phyloP scores from a whole-genome alignment of 2,329 filamentous ascomycete species.

The Paecilomyces formosus region DNA sequence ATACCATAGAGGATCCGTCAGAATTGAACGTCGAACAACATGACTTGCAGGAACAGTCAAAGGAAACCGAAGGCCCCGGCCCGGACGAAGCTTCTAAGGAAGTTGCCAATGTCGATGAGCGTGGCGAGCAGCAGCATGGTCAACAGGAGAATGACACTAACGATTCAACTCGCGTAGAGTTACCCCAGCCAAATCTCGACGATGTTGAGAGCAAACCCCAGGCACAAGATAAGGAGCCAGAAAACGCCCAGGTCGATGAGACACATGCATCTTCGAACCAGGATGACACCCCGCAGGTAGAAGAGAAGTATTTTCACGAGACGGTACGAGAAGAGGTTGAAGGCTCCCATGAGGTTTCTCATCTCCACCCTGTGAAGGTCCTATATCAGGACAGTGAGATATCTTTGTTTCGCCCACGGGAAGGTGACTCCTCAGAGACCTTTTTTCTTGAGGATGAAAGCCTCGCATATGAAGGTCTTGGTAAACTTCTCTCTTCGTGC shows the following conservation, averaged over 20 bases:
- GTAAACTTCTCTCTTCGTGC: conserved; percentile 50
- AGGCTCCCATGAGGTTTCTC: conserved; percentile 3
- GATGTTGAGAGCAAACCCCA: conserved; percentile 3
- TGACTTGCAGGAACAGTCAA: neutral
- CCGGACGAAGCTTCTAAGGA: neutral
- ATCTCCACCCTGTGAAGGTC: conserved; percentile 44
- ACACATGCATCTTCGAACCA: conserved; percentile 6
- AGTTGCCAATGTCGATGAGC: neutral
- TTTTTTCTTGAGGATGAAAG: conserved; percentile 52
- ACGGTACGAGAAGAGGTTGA: conserved; percentile 5
- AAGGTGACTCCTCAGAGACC: conserved; percentile 45
- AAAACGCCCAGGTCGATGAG: conserved; percentile 10
- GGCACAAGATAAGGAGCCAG: conserved; percentile 9
- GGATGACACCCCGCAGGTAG: neutral
- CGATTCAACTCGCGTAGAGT: conserved; percentile 10
- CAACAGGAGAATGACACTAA: conserved; percentile 12
- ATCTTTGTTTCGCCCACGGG: conserved; percentile 50
- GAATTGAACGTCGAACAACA: neutral
- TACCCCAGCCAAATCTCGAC: neutral
- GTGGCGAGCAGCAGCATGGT: conserved; percentile 4
- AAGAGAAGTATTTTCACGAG: conserved; percentile 3
- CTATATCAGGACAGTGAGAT: conserved; percentile 51
- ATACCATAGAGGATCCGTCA: neutral
- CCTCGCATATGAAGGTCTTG: conserved; percentile 46
- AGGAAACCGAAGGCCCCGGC: conserved; percentile 5